Conservation (phyloP, 768 basidiomycete genomes). For the Tephrocybe sp. region DNA sequence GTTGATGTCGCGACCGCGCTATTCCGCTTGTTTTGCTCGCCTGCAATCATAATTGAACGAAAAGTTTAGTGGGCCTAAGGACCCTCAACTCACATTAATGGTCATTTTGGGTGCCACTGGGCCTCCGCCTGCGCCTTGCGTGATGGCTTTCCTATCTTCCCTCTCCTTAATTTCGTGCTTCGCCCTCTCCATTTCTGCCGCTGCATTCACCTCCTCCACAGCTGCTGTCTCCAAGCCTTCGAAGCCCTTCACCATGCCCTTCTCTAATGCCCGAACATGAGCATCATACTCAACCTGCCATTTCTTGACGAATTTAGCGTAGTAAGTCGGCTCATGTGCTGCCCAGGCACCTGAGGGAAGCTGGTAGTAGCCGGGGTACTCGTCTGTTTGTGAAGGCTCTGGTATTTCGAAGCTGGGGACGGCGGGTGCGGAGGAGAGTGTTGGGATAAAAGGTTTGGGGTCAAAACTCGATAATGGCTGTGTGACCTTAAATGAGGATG, state of each 20-base stretch:
- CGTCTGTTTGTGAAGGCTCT: constrained; percentile 71
- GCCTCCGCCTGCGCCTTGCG: constrained; percentile 53
- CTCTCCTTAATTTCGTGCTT: constrained; percentile 72
- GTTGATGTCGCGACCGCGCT: constrained; percentile 74
- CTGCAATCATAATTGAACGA: constrained; percentile 29
- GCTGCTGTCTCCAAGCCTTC: constrained; percentile 58
- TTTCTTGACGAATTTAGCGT: constrained; percentile 62
- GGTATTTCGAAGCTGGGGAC: constrained; percentile 71
- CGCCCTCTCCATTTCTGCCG: constrained; percentile 76
- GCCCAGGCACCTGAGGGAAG: constrained; percentile 81
- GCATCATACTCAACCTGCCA: constrained; percentile 76
- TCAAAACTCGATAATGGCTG: constrained; percentile 11
- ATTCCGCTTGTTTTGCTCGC: constrained; percentile 70
- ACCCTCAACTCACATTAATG: constrained; percentile 57
- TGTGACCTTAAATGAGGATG: constrained; percentile 23
- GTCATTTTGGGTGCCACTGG: constrained; percentile 80
- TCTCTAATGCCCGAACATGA: constrained; percentile 73
- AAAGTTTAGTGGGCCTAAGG: not conserved
- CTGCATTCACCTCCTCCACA: constrained; percentile 64
- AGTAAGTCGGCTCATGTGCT: constrained; percentile 70
- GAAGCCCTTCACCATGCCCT: constrained; percentile 65
- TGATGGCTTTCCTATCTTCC: constrained; percentile 77
- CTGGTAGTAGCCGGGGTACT: constrained; percentile 87
- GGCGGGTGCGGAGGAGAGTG: constrained; percentile 66
- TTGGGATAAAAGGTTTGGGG: constrained; percentile 17